A percentile compares a stretch with the other conserved stretches of the same genome.
Evolutionary conservation across 2,329 filamentous ascomycete species (phyloP).

Genomic region (Thermoascus crustaceus): DNA sequence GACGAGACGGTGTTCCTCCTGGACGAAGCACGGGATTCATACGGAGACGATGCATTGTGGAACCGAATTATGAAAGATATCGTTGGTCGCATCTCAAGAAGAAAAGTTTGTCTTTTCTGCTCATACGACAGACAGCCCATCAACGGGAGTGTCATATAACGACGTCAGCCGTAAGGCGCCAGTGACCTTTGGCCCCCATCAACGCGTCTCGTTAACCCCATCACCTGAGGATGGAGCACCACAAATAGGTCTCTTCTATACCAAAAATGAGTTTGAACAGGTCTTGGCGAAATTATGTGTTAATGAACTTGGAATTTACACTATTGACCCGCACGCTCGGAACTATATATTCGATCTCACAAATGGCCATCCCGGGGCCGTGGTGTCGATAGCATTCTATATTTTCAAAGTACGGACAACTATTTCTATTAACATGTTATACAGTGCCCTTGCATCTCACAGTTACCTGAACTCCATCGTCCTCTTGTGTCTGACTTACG

Average conservation of each 20-base stretch:
- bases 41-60: not conserved
- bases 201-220: too few species aligned
- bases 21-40: not conserved
- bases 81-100: not conserved
- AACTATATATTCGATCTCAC: conserved; percentile 6
- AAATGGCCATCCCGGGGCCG: conserved; percentile 9
- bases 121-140: conserved; percentile 13
- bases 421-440: conserved; percentile 3
- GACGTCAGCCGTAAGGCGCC: too few species aligned
- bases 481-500: too few species aligned
- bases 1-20: conserved; percentile 1
- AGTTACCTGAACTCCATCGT: conserved; percentile 1
- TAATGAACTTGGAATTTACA: conserved; percentile 6
- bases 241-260: conserved; percentile 3
- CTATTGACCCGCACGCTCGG: conserved; percentile 5
- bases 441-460: not conserved
- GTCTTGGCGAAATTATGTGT: not conserved
- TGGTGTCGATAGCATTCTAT: conserved; percentile 2
- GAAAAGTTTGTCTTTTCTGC: conserved; percentile 12
- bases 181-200: too few species aligned
- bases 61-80: conserved; percentile 3
- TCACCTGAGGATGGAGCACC: not conserved
- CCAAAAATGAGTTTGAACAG: conserved; percentile 1
- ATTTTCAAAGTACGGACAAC: conserved; percentile 5
- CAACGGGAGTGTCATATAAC: conserved; percentile 36